Evolutionary conservation across 495 filamentous ascomycete genomes (phyloP).

Genomic region (Lepraria neglecta): DNA sequence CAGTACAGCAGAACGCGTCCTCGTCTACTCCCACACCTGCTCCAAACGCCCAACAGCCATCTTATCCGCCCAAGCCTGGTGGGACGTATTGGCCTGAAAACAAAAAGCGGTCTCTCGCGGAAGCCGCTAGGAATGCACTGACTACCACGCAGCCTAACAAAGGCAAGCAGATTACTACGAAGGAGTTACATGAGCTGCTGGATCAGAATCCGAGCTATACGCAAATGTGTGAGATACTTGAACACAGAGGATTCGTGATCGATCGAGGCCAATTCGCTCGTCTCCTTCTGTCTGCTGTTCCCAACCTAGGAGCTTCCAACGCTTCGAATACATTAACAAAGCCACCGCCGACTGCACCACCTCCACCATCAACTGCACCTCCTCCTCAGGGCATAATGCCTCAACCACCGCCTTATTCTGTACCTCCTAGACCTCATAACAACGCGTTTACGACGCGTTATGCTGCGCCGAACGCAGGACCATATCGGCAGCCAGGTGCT

Average conservation of each 20-base stretch:
- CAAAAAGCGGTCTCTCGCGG: constrained; percentile 32
- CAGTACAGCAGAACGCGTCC: not conserved
- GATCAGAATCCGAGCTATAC: constrained; percentile 45
- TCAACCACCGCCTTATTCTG: constrained; percentile 9
- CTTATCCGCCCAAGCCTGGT: constrained; percentile 6
- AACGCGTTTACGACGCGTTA: not conserved
- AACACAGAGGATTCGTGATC: constrained; percentile 38
- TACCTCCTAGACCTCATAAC: constrained; percentile 4
- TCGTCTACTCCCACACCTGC: not conserved
- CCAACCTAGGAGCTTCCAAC: constrained; percentile 28
- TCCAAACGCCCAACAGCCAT: not conserved
- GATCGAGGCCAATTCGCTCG: constrained; percentile 43
- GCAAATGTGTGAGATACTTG: constrained; percentile 46
- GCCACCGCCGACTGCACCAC: not conserved
- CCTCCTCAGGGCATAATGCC: not conserved
- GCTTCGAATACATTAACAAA: not conserved
- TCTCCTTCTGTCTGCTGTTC: constrained; percentile 39
- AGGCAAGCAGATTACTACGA: constrained; percentile 29
- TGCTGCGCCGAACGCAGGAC: constrained; percentile 1
- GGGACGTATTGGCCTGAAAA: constrained; percentile 33
- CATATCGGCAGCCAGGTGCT: not conserved
- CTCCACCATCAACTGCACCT: constrained; percentile 9
- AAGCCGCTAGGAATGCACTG: constrained; percentile 32
- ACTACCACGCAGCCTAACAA: constrained; percentile 26
- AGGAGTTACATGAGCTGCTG: constrained; percentile 37